A percentile compares a stretch with the other conserved stretches of the same genome.
These are phyloP conservation scores for Dipodascopsis tothii DNA, from an alignment of 805 yeast species.

Conservation along the genomic window DNA sequence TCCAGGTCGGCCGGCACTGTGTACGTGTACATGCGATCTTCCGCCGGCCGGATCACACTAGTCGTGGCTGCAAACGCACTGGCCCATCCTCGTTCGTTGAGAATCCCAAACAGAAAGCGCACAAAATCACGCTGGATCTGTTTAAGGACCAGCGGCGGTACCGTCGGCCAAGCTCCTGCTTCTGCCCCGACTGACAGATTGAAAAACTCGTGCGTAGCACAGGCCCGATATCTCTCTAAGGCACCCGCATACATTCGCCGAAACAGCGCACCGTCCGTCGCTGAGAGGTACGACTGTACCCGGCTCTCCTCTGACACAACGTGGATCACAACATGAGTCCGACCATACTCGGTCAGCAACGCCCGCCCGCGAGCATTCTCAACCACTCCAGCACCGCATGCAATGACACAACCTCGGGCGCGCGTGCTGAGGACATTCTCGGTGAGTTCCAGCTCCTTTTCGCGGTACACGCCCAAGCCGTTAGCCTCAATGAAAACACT, in stretches of 20 bases:
- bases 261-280: constrained; percentile 78
- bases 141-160: constrained; percentile 5
- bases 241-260: constrained; percentile 73
- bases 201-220: constrained; percentile 20
- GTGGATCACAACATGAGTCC: constrained; percentile 79
- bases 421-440: constrained; percentile 40
- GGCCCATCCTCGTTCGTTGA: no score
- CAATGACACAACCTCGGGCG: constrained; percentile 55
- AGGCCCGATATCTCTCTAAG: constrained; percentile 61
- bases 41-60: constrained; percentile 5
- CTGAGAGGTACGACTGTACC: constrained; percentile 62
- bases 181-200: constrained; percentile 4
- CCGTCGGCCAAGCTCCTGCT: background rate
- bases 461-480: constrained; percentile 87
- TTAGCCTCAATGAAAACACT: constrained; percentile 46
- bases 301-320: constrained; percentile 78
- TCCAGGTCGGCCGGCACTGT: constrained; percentile 41
- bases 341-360: constrained; percentile 46
- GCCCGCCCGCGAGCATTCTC: constrained; percentile 64
- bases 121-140: constrained; percentile 7
- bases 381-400: constrained; percentile 94
- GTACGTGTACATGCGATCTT: constrained; percentile 8
- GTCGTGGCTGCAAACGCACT: no score
- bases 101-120: constrained; percentile 2
- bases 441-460: constrained; percentile 51